Conservation (phyloP, 2,329 filamentous ascomycete species). For the Fusarium clavum region DNA sequence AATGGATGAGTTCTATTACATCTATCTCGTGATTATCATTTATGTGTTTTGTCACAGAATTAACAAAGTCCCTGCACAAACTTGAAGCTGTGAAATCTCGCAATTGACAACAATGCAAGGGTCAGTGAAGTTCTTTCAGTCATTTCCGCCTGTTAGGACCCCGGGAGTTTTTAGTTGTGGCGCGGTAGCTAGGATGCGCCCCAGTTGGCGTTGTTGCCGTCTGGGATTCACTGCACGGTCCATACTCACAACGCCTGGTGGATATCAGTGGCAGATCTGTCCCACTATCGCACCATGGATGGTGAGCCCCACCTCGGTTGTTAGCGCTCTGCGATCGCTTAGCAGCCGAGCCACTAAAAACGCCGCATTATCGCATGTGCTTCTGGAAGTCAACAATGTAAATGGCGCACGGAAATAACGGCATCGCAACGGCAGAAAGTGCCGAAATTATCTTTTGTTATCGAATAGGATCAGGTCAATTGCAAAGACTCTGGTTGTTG, state of each 20-base stretch:
- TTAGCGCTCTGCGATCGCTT: slow-evolving; percentile 1
- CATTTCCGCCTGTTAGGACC: too few relatives aligned
- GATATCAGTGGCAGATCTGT: too few relatives aligned
- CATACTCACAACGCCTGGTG: too few relatives aligned
- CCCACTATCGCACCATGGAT: too few relatives aligned
- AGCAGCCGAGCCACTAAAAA: slow-evolving; percentile 20
- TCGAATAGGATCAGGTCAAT: background rate
- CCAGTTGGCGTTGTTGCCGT: too few relatives aligned
- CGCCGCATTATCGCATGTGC: slow-evolving; percentile 31
- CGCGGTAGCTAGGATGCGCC: too few relatives aligned
- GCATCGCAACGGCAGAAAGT: slow-evolving; percentile 11
- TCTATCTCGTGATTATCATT: too few relatives aligned
- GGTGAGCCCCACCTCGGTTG: background rate
- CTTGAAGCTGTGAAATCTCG: background rate
- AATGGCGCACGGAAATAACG: slow-evolving; percentile 3
- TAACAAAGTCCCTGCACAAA: background rate
- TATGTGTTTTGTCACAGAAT: background rate
- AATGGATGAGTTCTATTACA: too few relatives aligned
- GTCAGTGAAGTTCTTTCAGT: background rate
- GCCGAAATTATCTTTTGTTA: slow-evolving; percentile 20
- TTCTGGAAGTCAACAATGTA: background rate
- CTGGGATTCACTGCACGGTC: too few relatives aligned
- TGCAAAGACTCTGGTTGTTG: fast-evolving
- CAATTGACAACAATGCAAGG: too few relatives aligned
- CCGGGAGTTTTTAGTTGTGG: fast-evolving